phyloP scores from a whole-genome alignment of 2,329 filamentous ascomycete genomes.

The Alternaria solani region DNA sequence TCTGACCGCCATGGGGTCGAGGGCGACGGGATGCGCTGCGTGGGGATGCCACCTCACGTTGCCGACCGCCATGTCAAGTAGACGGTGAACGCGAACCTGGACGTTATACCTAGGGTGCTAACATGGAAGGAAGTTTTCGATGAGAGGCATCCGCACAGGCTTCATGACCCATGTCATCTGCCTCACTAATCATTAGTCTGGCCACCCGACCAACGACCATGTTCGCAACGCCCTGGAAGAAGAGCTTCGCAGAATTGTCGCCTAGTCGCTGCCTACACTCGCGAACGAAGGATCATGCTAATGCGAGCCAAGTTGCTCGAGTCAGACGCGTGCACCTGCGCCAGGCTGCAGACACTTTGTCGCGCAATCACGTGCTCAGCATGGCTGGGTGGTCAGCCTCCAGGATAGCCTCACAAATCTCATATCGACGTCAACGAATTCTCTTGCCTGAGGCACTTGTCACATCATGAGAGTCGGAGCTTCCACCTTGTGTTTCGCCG shows the following conservation, averaged over 20 bases:
- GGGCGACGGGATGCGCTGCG: slow-evolving; percentile 12
- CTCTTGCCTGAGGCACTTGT: slow-evolving; percentile 7
- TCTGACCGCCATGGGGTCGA: slow-evolving; percentile 20
- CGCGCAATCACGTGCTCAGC: slow-evolving; percentile 14
- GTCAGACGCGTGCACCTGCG: slow-evolving; percentile 11
- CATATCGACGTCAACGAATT: slow-evolving; percentile 12
- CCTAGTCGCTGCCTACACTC: slow-evolving; percentile 4
- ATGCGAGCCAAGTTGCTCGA: slow-evolving; percentile 1
- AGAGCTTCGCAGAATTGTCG: background rate
- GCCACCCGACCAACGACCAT: slow-evolving; percentile 9
- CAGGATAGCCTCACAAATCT: background rate
- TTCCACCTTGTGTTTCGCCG: slow-evolving; percentile 34
- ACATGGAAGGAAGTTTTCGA: slow-evolving; percentile 4
- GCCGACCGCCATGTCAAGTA: slow-evolving; percentile 18
- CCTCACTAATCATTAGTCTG: slow-evolving; percentile 3
- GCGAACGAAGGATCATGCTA: slow-evolving; percentile 2
- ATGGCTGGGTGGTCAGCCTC: background rate
- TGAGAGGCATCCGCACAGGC: slow-evolving; percentile 3
- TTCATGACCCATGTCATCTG: slow-evolving; percentile 9
- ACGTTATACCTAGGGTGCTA: background rate
- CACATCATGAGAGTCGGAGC: slow-evolving; percentile 22
- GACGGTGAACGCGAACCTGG: slow-evolving; percentile 6
- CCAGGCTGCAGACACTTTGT: slow-evolving; percentile 7
- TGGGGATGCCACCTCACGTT: slow-evolving; percentile 21
- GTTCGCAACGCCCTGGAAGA: slow-evolving; percentile 3